These are phyloP conservation scores for Boeremia exigua DNA, from an alignment of 2,329 filamentous ascomycete genomes.

Conservation along the genomic window DNA sequence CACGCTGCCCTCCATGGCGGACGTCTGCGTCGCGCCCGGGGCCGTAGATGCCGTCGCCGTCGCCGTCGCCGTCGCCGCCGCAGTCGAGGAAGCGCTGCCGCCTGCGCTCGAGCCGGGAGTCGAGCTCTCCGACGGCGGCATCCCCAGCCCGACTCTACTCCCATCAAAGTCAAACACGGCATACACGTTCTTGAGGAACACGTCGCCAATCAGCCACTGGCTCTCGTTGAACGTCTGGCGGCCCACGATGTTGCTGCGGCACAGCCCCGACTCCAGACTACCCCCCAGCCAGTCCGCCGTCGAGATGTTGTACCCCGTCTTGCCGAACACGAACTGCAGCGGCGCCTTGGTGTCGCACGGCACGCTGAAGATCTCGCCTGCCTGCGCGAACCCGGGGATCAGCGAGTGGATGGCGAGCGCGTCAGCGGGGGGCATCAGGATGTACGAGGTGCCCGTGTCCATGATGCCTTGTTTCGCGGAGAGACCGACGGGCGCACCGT, in stretches of 20 bases:
- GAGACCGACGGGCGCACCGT: constrained; percentile 60
- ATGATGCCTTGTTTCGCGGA: constrained; percentile 69
- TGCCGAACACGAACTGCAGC: constrained; percentile 72
- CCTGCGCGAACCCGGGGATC: constrained; percentile 66
- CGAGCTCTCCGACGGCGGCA: constrained; percentile 21
- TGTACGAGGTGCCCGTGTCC: constrained; percentile 83
- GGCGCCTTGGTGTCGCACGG: constrained; percentile 71
- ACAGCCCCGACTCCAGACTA: constrained; percentile 45
- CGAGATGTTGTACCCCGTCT: constrained; percentile 69
- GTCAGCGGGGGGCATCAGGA: constrained; percentile 72
- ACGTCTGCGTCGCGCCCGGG: constrained; percentile 1
- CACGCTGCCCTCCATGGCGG: background rate
- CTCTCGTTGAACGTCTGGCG: constrained; percentile 66
- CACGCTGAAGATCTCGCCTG: constrained; percentile 69
- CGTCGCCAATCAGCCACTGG: constrained; percentile 82
- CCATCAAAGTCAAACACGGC: constrained; percentile 80
- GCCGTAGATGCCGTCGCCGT: background rate
- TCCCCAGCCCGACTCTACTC: constrained; percentile 62
- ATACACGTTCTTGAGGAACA: constrained; percentile 91
- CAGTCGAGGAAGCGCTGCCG: background rate
- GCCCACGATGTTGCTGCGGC: constrained; percentile 76
- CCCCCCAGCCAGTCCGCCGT: constrained; percentile 74
- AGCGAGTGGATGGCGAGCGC: constrained; percentile 71
- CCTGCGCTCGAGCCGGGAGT: constrained; percentile 8
- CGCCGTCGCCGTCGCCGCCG: background rate